A percentile compares a stretch with the other conserved stretches of the same genome.
Evolutionary conservation across 306 rosid genomes (phyloP).

Genomic region (Lablab purpureus): DNA sequence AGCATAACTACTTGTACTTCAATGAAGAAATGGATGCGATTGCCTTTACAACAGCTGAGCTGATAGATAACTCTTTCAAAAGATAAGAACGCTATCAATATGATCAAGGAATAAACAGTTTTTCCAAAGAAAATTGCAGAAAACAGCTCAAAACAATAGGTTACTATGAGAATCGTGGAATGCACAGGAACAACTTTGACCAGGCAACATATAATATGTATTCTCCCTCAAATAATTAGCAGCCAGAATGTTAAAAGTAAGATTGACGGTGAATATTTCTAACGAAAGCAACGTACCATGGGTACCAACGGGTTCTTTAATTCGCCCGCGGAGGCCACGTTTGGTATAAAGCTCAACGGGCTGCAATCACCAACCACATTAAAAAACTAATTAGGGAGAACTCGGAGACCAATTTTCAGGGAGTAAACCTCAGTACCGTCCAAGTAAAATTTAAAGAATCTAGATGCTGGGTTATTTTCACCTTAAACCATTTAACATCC

Average conservation of each 20-base stretch:
- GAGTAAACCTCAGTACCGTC: conserved; percentile 10
- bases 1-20: too few relatives aligned
- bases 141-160: background rate
- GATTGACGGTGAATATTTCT: conserved; percentile 22
- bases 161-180: conserved; percentile 20
- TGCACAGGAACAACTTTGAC: background rate
- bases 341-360: conserved; percentile 92
- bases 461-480: conserved; percentile 38
- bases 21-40: background rate
- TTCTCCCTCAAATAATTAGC: conserved; percentile 13
- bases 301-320: conserved; percentile 96
- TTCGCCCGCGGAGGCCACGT: conserved; percentile 90
- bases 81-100: background rate
- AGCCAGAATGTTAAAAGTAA: conserved; percentile 14
- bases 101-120: background rate
- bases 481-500: conserved; percentile 98
- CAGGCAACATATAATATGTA: background rate
- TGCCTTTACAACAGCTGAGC: background rate
- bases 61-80: background rate
- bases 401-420: conserved; percentile 9
- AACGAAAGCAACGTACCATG: conserved; percentile 80
- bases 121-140: background rate
- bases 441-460: conserved; percentile 13
- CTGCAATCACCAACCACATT: conserved; percentile 63
- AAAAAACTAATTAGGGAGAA: conserved; percentile 29